Evolutionary conservation across 108 stramenopile genomes (phyloP).

Genomic region (Epithemia pelagica): DNA sequence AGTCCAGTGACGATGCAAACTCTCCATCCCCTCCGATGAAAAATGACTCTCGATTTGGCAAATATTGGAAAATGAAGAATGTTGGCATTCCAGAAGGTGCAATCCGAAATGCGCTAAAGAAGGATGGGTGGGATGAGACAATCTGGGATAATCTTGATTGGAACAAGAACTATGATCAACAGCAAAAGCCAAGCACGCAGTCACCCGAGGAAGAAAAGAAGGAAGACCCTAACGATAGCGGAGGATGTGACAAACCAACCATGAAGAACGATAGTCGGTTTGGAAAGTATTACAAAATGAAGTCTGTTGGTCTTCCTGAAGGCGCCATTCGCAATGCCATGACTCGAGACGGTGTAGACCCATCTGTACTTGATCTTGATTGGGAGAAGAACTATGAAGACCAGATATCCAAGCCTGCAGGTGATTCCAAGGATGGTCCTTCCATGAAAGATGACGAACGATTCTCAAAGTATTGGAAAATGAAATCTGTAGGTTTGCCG

Average conservation of each 20-base stretch:
- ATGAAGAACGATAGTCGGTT: constrained; percentile 60
- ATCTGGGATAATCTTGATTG: constrained; percentile 54
- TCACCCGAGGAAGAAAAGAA: constrained; percentile 24
- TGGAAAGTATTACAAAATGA: constrained; percentile 46
- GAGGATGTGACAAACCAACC: constrained; percentile 27
- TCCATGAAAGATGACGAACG: constrained; percentile 62
- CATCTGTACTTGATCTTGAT: constrained; percentile 36
- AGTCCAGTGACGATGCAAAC: constrained; percentile 8
- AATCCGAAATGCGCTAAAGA: constrained; percentile 57
- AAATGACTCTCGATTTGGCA: constrained; percentile 68
- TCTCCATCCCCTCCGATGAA: constrained; percentile 55
- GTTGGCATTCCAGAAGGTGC: constrained; percentile 73
- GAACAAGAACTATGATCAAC: constrained; percentile 41
- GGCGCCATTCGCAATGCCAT: constrained; percentile 25
- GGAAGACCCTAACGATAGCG: constrained; percentile 3
- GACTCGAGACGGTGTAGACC: constrained; percentile 15
- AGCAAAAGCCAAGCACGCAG: not conserved
- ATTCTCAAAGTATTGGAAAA: constrained; percentile 77
- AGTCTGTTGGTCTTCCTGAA: constrained; percentile 34
- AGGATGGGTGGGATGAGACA: constrained; percentile 56
- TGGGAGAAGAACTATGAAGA: constrained; percentile 36
- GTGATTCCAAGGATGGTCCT: constrained; percentile 6
- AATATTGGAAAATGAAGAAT: constrained; percentile 75
- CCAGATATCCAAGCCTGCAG: constrained; percentile 38
- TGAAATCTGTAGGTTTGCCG: constrained; percentile 67